Conservation (phyloP, 306 rosid genomes). For the Malus orientalis region DNA sequence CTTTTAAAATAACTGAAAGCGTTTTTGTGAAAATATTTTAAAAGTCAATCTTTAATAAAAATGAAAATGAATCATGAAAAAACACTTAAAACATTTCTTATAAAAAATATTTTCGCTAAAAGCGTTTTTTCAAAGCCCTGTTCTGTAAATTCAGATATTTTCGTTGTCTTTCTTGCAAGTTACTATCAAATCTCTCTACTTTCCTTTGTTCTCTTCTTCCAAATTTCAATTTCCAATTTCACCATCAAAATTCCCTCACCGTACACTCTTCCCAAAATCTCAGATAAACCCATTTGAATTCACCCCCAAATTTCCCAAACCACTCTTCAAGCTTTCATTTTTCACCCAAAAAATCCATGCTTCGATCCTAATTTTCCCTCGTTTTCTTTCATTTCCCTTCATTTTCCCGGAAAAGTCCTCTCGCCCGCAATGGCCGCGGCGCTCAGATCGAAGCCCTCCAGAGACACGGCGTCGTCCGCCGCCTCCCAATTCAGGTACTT, state of each 20-base stretch:
- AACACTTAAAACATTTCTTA: fast-evolving
- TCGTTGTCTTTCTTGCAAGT: neutral
- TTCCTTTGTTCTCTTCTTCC: constrained; percentile 4
- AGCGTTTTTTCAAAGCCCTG: neutral
- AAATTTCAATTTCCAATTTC: neutral
- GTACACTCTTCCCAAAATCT: constrained; percentile 14
- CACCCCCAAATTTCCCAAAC: neutral
- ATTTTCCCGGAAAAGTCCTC: neutral
- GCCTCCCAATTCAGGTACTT: constrained; percentile 51
- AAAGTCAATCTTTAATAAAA: too few species aligned
- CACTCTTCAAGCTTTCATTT: neutral
- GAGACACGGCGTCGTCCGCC: constrained; percentile 44
- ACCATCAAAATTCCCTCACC: constrained; percentile 20
- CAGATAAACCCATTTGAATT: constrained; percentile 15
- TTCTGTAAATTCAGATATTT: neutral
- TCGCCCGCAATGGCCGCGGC: constrained; percentile 49
- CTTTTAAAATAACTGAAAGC: too few species aligned
- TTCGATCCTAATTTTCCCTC: neutral
- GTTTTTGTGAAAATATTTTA: too few species aligned
- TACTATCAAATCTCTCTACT: neutral
- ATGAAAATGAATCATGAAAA: too few species aligned
- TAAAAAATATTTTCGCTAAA: too few species aligned
- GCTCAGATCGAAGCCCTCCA: constrained; percentile 62
- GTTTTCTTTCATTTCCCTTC: neutral
- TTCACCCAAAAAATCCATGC: neutral